Percentiles rank a stretch among this genome's conserved stretches.
Conservation (phyloP, 208 protist species). For the Strigomonas culicis region DNA sequence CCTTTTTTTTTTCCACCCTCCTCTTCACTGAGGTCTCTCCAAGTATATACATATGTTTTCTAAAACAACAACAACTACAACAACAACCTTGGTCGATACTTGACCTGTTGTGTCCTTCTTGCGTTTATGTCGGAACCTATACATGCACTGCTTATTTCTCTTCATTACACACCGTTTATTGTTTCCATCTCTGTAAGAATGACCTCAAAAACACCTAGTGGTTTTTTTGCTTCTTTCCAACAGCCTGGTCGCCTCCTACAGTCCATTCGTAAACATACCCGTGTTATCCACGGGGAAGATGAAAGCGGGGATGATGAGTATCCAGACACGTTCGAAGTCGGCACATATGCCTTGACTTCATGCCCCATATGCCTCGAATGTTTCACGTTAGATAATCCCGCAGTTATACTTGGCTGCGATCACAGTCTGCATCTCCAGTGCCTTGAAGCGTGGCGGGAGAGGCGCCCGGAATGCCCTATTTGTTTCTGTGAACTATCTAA, state of each 20-base stretch:
- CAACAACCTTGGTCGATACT: too few species aligned
- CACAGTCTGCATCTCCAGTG: slow-evolving; percentile 84
- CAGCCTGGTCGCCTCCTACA: background rate
- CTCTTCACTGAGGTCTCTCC: too few species aligned
- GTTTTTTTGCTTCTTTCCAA: too few species aligned
- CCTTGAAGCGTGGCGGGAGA: slow-evolving; percentile 74
- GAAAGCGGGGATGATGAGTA: background rate
- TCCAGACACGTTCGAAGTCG: slow-evolving; percentile 60
- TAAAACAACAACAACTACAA: too few species aligned
- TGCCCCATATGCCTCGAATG: slow-evolving; percentile 82
- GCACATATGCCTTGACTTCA: slow-evolving; percentile 54
- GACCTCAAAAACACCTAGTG: background rate
- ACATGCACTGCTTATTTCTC: background rate
- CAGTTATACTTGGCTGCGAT: slow-evolving; percentile 66
- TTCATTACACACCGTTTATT: background rate
- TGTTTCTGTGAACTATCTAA: slow-evolving; percentile 51
- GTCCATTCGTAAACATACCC: background rate
- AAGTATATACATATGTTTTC: too few species aligned
- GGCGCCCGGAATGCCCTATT: slow-evolving; percentile 56
- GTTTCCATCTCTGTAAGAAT: background rate
- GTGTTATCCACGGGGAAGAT: background rate
- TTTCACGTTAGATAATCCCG: slow-evolving; percentile 80
- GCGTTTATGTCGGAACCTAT: background rate
- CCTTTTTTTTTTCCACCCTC: background rate
- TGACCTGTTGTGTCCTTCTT: too few species aligned